Conservation (phyloP, 1,139 yeast species). For the Ashbya aceris region DNA sequence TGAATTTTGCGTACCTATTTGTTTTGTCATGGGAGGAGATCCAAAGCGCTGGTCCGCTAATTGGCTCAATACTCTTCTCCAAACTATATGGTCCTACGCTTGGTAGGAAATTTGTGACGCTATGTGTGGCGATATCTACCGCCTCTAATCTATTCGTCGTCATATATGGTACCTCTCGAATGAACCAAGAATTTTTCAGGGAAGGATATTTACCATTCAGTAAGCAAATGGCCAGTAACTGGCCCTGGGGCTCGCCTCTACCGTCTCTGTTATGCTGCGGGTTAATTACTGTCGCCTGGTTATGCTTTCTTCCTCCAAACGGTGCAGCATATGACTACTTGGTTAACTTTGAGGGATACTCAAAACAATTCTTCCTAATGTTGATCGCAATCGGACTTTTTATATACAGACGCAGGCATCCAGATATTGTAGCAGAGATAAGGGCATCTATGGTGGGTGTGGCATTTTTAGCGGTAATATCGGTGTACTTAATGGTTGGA, state of each 20-base stretch:
- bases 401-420: constrained; percentile 39
- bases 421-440: constrained; percentile 41
- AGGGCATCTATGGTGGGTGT: constrained; percentile 42
- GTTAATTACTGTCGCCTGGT: constrained; percentile 30
- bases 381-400: constrained; percentile 46
- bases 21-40: constrained; percentile 48
- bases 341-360: constrained; percentile 51
- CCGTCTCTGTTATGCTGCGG: constrained; percentile 35
- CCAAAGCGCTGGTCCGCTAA: constrained; percentile 44
- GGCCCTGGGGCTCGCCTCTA: constrained; percentile 50
- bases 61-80: constrained; percentile 51
- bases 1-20: constrained; percentile 48
- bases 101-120: constrained; percentile 46
- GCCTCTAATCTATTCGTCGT: constrained; percentile 59
- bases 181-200: constrained; percentile 55
- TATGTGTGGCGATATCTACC: constrained; percentile 50
- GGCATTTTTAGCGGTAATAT: constrained; percentile 33
- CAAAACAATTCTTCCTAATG: constrained; percentile 41
- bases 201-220: constrained; percentile 55
- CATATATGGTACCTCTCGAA: constrained; percentile 48
- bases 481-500: constrained; percentile 37
- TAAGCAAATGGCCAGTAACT: constrained; percentile 43
- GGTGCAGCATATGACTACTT: constrained; percentile 50
- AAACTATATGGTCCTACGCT: constrained; percentile 43
- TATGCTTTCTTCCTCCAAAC: constrained; percentile 38